These are phyloP conservation scores for Pyracantha coccinea DNA, from an alignment of 331 rosid species.

Conservation along the genomic window DNA sequence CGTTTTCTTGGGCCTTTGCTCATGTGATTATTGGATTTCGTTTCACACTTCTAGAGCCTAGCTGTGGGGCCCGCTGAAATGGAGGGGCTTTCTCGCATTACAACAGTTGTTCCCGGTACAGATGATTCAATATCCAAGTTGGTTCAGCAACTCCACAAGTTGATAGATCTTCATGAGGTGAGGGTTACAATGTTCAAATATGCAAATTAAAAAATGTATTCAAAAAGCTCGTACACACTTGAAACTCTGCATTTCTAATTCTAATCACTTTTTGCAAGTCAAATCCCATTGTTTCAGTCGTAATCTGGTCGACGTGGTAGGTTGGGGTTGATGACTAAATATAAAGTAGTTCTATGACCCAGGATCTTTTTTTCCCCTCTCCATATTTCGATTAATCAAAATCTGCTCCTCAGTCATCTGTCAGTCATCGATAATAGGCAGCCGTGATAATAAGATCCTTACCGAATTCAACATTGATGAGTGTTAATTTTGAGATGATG, in stretches of 20 bases:
- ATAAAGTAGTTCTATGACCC: neutral
- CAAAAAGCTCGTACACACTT: neutral
- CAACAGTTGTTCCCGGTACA: constrained; percentile 56
- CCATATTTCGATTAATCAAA: neutral
- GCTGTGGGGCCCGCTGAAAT: constrained; percentile 55
- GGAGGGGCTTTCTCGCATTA: constrained; percentile 49
- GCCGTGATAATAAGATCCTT: neutral
- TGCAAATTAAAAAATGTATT: neutral
- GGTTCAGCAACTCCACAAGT: constrained; percentile 51
- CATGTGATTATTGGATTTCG: neutral
- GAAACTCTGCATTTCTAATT: neutral
- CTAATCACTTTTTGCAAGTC: neutral
- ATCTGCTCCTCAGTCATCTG: neutral
- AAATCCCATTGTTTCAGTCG: neutral
- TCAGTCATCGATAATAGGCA: neutral
- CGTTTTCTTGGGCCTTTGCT: neutral
- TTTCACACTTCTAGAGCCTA: constrained; percentile 29
- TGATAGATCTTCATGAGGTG: constrained; percentile 52
- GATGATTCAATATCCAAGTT: constrained; percentile 41
- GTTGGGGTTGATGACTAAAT: neutral
- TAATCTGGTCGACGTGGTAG: neutral
- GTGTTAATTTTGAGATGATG: neutral
- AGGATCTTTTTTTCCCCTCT: neutral
- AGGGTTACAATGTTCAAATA: neutral
- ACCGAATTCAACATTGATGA: neutral